phyloP scores from a whole-genome alignment of 1,139 yeast species.

The Blastobotrys aristatus region DNA sequence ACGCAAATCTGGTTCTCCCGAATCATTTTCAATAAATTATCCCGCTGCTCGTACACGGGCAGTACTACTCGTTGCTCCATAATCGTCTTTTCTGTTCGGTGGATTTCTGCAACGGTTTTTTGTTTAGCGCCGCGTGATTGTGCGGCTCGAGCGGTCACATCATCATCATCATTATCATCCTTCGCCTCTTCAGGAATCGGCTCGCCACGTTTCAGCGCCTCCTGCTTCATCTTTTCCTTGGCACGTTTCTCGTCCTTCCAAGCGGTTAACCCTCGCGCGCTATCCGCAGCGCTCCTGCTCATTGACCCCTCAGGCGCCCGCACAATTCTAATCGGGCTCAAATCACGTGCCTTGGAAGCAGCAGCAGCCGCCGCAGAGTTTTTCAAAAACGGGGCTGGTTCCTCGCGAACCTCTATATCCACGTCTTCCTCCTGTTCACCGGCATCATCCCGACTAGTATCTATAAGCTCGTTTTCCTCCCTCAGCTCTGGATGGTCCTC shows the following conservation, averaged over 20 bases:
- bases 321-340: conserved; percentile 52
- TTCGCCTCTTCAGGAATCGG: conserved; percentile 32
- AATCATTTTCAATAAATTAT: conserved; percentile 53
- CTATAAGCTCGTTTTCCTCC: conserved; percentile 31
- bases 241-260: conserved; percentile 54
- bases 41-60: conserved; percentile 68
- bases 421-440: conserved; percentile 43
- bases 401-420: conserved; percentile 67
- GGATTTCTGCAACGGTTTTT: conserved; percentile 23
- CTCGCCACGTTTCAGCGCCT: conserved; percentile 20
- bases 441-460: conserved; percentile 24
- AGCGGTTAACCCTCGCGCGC: conserved; percentile 64
- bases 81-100: conserved; percentile 40
- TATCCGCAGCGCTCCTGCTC: conserved; percentile 68
- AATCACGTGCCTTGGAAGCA: conserved; percentile 42
- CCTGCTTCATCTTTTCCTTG: conserved; percentile 29
- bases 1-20: conserved; percentile 70
- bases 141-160: conserved; percentile 18
- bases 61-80: conserved; percentile 61
- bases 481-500: conserved; percentile 67
- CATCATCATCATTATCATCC: conserved; percentile 1
- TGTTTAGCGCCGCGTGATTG: conserved; percentile 24
- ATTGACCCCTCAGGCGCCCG: conserved; percentile 77
- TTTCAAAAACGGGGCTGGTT: conserved; percentile 66
- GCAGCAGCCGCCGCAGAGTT: conserved; percentile 34